Conservation (phyloP, 2,329 filamentous ascomycete species). For the Pestalotiopsis sp. region DNA sequence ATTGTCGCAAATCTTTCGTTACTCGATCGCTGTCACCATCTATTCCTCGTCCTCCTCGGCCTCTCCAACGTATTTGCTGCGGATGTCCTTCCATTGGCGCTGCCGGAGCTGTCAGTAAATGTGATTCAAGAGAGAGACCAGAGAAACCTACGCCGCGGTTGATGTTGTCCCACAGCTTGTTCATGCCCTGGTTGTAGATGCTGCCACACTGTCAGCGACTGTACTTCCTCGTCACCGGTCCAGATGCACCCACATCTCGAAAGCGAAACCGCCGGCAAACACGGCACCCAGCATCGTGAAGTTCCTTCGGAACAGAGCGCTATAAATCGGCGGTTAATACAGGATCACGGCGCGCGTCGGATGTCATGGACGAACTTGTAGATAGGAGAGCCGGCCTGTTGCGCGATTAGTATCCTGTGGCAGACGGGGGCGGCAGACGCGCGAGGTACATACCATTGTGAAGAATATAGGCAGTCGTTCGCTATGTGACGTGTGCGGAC, state of each 20-base stretch:
- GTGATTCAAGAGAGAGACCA: background rate
- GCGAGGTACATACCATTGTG: slow-evolving; percentile 60
- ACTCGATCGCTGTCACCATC: background rate
- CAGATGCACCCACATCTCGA: slow-evolving; percentile 79
- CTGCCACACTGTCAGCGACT: slow-evolving; percentile 52
- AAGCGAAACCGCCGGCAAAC: slow-evolving; percentile 85
- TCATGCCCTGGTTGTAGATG: slow-evolving; percentile 78
- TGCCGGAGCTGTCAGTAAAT: slow-evolving; percentile 45
- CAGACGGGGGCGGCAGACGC: slow-evolving; percentile 14
- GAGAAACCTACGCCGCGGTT: slow-evolving; percentile 82
- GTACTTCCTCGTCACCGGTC: background rate
- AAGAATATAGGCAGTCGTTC: slow-evolving; percentile 14
- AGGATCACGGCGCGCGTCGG: slow-evolving; percentile 7
- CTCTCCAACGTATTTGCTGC: slow-evolving; percentile 78
- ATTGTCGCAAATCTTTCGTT: slow-evolving; percentile 7
- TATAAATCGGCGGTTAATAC: slow-evolving; percentile 43
- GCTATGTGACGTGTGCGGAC: slow-evolving; percentile 5
- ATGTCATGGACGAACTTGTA: slow-evolving; percentile 57
- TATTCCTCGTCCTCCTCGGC: slow-evolving; percentile 65
- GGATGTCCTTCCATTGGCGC: slow-evolving; percentile 99
- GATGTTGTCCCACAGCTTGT: slow-evolving; percentile 85
- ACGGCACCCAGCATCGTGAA: slow-evolving; percentile 83
- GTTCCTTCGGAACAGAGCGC: slow-evolving; percentile 85
- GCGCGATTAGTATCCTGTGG: slow-evolving; percentile 32
- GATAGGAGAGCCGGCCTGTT: slow-evolving; percentile 48